These are phyloP conservation scores for Puccinia polysora DNA, from an alignment of 1,284 basidiomycete genomes.

Conservation along the genomic window DNA sequence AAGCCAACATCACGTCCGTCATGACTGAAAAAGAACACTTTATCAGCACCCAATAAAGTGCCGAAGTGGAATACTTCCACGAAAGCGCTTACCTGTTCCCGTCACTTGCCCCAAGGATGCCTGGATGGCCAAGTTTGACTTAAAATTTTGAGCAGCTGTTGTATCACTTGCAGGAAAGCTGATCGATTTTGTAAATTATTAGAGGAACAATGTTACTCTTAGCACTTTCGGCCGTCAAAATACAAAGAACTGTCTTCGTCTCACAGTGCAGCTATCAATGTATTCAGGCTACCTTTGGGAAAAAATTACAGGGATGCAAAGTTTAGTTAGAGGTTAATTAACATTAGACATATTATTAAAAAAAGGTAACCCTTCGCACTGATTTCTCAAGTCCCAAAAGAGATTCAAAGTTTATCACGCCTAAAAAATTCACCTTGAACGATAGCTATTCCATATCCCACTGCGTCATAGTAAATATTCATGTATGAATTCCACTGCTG, in stretches of 20 bases:
- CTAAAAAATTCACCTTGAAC: constrained; percentile 30
- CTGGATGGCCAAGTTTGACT: constrained; percentile 26
- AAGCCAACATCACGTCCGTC: constrained; percentile 30
- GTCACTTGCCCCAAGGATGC: constrained; percentile 31
- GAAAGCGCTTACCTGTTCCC: constrained; percentile 18
- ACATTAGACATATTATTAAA: neutral
- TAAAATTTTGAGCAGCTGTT: constrained; percentile 10
- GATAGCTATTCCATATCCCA: constrained; percentile 33
- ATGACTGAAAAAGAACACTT: neutral
- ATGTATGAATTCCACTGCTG: constrained; percentile 37
- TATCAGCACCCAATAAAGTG: no score
- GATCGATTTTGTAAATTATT: no score
- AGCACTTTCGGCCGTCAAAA: neutral
- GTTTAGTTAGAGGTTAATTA: neutral
- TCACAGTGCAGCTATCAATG: constrained; percentile 32
- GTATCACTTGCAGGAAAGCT: constrained; percentile 32
- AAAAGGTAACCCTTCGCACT: no score
- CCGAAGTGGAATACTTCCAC: no score
- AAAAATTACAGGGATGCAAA: neutral
- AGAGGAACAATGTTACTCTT: neutral
- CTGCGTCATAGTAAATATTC: constrained; percentile 28
- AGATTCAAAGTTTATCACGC: neutral
- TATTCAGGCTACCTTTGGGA: constrained; percentile 24
- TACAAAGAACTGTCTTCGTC: neutral
- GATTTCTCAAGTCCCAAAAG: no score